These are phyloP conservation scores for Thalassia testudinum DNA, from an alignment of 116 monocot genomes.

Conservation along the genomic window DNA sequence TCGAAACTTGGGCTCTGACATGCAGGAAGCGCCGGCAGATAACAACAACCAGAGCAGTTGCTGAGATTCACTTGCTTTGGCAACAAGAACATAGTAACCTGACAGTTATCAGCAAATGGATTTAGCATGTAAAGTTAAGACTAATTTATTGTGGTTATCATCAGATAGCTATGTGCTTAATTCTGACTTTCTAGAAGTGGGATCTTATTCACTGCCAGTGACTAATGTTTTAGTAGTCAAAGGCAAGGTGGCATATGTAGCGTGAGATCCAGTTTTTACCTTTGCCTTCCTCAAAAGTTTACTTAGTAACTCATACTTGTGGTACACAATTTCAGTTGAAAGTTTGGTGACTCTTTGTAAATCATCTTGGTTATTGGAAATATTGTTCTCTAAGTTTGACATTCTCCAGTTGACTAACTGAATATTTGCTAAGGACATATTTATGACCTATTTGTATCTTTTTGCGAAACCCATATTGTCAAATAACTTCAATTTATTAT, in stretches of 20 bases:
- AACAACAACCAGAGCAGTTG: conserved; percentile 9
- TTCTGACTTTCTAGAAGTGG: conserved; percentile 23
- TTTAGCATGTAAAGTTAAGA: conserved; percentile 15
- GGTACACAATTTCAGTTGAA: too few relatives aligned
- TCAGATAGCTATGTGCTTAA: conserved; percentile 27
- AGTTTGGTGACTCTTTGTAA: too few relatives aligned
- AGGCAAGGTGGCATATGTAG: conserved; percentile 23
- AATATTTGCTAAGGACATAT: too few relatives aligned
- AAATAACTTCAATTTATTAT: too few relatives aligned
- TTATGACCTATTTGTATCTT: too few relatives aligned
- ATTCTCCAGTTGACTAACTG: too few relatives aligned
- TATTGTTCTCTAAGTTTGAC: too few relatives aligned
- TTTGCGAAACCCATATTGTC: too few relatives aligned
- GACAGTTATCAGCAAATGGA: conserved; percentile 11
- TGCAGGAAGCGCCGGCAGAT: conserved; percentile 14
- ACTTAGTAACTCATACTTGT: too few relatives aligned
- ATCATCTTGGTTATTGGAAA: too few relatives aligned
- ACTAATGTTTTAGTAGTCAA: conserved; percentile 55
- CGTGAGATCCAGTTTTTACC: conserved; percentile 10
- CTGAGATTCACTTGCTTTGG: conserved; percentile 9
- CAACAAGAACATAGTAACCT: conserved; percentile 12
- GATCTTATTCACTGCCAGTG: conserved; percentile 17
- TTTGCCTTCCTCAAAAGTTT: neutral
- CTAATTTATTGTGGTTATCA: conserved; percentile 23
- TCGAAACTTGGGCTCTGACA: conserved; percentile 20